phyloP scores from a whole-genome alignment of 257 asterid genomes.

The Scutellaria barbata region DNA sequence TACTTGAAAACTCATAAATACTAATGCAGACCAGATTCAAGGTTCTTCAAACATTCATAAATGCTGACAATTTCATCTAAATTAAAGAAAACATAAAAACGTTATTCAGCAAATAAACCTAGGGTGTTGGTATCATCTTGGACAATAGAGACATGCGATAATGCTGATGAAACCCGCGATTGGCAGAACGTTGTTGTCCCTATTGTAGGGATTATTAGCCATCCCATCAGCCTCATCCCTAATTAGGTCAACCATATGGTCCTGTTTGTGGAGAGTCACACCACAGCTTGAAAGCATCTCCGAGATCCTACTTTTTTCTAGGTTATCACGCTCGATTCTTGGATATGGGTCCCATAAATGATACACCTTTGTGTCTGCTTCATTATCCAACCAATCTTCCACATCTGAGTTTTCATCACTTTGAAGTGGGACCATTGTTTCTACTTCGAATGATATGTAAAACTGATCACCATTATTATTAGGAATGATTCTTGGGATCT shows the following conservation, averaged over 20 bases:
- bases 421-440: background rate
- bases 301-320: constrained; percentile 22
- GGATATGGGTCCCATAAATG: constrained; percentile 40
- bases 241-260: constrained; percentile 36
- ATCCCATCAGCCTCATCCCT: constrained; percentile 31
- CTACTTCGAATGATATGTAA: too few species aligned
- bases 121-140: too few species aligned
- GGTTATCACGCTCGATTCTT: background rate
- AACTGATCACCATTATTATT: too few species aligned
- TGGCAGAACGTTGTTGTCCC: constrained; percentile 3
- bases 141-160: constrained; percentile 31
- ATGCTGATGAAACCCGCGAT: constrained; percentile 19
- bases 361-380: background rate
- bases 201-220: too few species aligned
- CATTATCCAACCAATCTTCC: background rate
- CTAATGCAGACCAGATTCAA: too few species aligned
- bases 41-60: too few species aligned
- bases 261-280: constrained; percentile 39
- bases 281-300: constrained; percentile 31
- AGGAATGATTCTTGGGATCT: too few species aligned
- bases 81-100: too few species aligned
- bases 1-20: too few species aligned
- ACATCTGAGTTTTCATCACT: too few species aligned
- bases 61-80: too few species aligned
- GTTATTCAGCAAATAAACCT: too few species aligned